Percentiles rank a stretch among this genome's conserved stretches.
Conservation (phyloP, 1,284 basidiomycete genomes). For the Cryptococcus deneoformans region DNA sequence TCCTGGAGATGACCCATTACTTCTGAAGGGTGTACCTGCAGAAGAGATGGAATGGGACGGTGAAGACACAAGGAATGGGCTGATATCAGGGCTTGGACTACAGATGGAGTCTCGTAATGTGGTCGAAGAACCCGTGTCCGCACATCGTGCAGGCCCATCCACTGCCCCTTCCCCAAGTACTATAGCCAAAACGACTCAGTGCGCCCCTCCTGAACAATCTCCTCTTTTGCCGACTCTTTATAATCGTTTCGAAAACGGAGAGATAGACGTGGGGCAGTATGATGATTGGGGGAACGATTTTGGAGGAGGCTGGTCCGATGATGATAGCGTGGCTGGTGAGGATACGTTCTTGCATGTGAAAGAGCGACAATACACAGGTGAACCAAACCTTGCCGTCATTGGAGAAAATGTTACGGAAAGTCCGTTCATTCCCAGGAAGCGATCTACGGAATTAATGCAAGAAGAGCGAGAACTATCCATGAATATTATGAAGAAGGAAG, state of each 20-base stretch:
- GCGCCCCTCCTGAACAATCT: too few relatives aligned
- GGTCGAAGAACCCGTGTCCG: neutral
- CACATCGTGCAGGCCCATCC: neutral
- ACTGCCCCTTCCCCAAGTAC: neutral
- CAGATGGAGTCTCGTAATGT: too few relatives aligned
- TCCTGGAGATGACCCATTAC: slow-evolving; percentile 25
- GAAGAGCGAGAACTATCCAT: neutral
- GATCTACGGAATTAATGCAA: neutral
- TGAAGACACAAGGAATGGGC: neutral
- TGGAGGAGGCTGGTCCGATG: slow-evolving; percentile 14
- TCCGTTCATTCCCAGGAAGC: neutral
- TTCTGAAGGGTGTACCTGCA: slow-evolving; percentile 9
- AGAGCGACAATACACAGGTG: neutral
- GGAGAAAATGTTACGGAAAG: neutral
- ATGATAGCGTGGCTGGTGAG: slow-evolving; percentile 11
- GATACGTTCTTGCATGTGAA: slow-evolving; percentile 20
- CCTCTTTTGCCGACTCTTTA: too few relatives aligned
- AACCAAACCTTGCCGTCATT: neutral
- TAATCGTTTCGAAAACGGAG: neutral
- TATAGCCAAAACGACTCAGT: neutral
- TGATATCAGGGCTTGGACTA: slow-evolving; percentile 2
- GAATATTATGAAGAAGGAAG: slow-evolving; percentile 1
- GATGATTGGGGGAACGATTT: neutral
- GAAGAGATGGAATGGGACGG: neutral
- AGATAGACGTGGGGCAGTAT: neutral